A percentile compares a stretch with the other conserved stretches of the same genome.
These are phyloP conservation scores for Grosmannia clavigera DNA, from an alignment of 2,329 filamentous ascomycete genomes.

Conservation along the genomic window DNA sequence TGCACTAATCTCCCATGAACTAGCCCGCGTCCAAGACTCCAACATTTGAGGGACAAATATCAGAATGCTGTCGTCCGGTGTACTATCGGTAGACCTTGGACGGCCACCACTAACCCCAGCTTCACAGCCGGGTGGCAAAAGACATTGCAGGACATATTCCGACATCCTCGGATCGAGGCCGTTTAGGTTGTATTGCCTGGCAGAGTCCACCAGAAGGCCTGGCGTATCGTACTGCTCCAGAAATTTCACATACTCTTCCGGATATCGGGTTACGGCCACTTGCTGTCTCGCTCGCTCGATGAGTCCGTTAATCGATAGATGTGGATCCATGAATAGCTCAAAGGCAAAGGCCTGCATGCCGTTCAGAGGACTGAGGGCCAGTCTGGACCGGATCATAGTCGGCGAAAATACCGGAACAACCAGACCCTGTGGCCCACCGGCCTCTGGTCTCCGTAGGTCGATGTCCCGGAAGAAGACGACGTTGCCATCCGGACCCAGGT, in stretches of 20 bases:
- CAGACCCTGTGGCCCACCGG: not conserved
- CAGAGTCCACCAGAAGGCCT: not conserved
- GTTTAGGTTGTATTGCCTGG: not conserved
- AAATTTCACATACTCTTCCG: slow-evolving; percentile 17
- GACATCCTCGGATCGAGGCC: slow-evolving; percentile 18
- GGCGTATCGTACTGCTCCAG: slow-evolving; percentile 13
- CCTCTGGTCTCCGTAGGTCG: slow-evolving; percentile 17
- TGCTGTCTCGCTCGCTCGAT: slow-evolving; percentile 13
- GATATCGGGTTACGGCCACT: slow-evolving; percentile 5
- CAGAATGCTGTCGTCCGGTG: slow-evolving; percentile 14
- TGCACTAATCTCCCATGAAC: slow-evolving; percentile 26
- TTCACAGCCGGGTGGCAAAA: not conserved
- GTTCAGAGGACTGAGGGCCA: slow-evolving; percentile 14
- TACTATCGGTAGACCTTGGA: slow-evolving; percentile 11
- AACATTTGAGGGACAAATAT: slow-evolving; percentile 29
- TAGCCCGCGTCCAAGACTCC: slow-evolving; percentile 24
- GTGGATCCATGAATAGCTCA: slow-evolving; percentile 18
- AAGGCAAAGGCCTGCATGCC: slow-evolving; percentile 19
- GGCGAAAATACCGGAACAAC: slow-evolving; percentile 14
- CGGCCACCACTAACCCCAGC: not conserved
- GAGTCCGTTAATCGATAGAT: slow-evolving; percentile 14
- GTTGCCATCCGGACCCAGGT: slow-evolving; percentile 47
- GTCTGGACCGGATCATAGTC: slow-evolving; percentile 13
- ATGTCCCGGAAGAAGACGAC: slow-evolving; percentile 61
- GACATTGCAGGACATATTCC: slow-evolving; percentile 16